Conservation (phyloP, 345 rosid species). For the Noccaea caerulescens region DNA sequence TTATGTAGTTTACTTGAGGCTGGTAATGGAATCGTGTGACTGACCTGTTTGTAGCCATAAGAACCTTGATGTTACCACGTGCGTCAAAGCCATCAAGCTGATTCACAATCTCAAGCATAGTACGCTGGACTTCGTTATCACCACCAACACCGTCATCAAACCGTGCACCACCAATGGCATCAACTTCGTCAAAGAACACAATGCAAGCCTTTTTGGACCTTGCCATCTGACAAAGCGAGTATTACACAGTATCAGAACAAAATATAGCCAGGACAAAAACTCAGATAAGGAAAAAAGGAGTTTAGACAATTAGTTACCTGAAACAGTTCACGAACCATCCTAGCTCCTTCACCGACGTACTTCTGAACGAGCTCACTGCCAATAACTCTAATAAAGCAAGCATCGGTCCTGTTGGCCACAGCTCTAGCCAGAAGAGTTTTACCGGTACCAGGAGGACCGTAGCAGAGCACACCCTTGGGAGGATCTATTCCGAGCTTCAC, state of each 20-base stretch:
- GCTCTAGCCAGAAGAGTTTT: constrained; percentile 96
- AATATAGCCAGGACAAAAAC: not conserved
- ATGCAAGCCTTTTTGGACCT: constrained; percentile 88
- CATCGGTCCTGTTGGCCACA: constrained; percentile 98
- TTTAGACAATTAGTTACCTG: constrained; percentile 58
- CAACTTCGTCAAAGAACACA: constrained; percentile 85
- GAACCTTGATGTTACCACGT: constrained; percentile 97
- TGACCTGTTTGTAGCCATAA: constrained; percentile 99
- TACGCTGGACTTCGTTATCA: constrained; percentile 83
- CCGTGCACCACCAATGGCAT: constrained; percentile 91
- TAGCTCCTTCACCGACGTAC: constrained; percentile 98
- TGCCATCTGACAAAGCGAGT: constrained; percentile 61
- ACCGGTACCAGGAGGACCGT: constrained; percentile 99
- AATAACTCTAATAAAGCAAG: constrained; percentile 95
- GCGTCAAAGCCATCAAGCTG: constrained; percentile 93
- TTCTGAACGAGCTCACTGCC: constrained; percentile 99
- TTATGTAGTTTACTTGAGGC: not conserved
- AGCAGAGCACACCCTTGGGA: constrained; percentile 98
- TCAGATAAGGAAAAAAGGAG: not conserved
- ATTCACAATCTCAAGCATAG: constrained; percentile 86
- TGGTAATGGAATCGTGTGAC: constrained; percentile 16
- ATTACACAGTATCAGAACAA: constrained; percentile 15
- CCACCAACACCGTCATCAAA: constrained; percentile 93
- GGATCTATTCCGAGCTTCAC: constrained; percentile 99
- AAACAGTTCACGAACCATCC: constrained; percentile 96